Evolutionary conservation across 2,329 filamentous ascomycete genomes (phyloP).

Genomic region (Orbilia ellipsospora): DNA sequence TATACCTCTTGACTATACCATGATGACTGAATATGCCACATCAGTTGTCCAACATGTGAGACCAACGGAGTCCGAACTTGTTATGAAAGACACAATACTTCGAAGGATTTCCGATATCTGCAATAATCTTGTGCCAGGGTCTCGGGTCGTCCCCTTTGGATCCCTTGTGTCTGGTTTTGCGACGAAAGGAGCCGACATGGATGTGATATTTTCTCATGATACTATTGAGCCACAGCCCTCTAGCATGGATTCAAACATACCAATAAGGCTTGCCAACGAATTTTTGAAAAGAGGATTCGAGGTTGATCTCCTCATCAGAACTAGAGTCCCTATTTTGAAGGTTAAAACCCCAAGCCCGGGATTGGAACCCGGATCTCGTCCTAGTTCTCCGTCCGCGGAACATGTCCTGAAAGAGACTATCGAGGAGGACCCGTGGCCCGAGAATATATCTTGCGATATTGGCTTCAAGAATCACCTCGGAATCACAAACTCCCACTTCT

Average conservation of each 20-base stretch:
- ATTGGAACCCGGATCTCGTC: not conserved
- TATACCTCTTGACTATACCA: constrained; percentile 33
- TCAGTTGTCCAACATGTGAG: constrained; percentile 36
- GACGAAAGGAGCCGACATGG: constrained; percentile 89
- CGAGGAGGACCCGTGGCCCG: constrained; percentile 52
- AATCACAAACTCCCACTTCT: constrained; percentile 82
- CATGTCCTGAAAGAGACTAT: constrained; percentile 28
- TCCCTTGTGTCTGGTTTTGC: constrained; percentile 75
- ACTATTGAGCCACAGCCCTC: constrained; percentile 51
- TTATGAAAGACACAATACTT: constrained; percentile 39
- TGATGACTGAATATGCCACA: constrained; percentile 39
- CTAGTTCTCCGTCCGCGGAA: constrained; percentile 38
- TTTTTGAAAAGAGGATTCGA: constrained; percentile 78
- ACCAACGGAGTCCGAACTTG: constrained; percentile 30
- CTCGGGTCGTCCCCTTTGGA: constrained; percentile 58
- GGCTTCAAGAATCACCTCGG: constrained; percentile 84
- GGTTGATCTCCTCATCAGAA: constrained; percentile 79
- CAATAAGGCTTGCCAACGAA: constrained; percentile 78
- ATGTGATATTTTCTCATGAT: constrained; percentile 76
- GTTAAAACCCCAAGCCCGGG: constrained; percentile 66
- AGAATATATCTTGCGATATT: constrained; percentile 74
- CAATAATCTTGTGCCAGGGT: constrained; percentile 55
- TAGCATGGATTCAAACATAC: constrained; percentile 71
- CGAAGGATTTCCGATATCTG: constrained; percentile 56
- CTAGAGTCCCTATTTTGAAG: constrained; percentile 87